These are phyloP conservation scores for Saitozyma sp. DNA, from an alignment of 768 basidiomycete species.

Conservation along the genomic window DNA sequence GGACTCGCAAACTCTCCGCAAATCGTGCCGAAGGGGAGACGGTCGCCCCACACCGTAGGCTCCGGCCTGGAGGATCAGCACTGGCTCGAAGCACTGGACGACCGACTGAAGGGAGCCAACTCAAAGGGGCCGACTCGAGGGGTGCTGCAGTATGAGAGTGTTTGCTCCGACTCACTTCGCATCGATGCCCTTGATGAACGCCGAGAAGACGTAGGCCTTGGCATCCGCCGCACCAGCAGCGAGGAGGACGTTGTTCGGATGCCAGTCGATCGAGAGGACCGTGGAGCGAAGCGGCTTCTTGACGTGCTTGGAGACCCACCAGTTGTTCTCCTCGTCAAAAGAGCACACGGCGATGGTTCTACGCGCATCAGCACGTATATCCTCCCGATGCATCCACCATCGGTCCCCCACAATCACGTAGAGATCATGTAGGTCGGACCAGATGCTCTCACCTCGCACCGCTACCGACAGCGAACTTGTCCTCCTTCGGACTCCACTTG, in stretches of 20 bases:
- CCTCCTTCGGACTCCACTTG: conserved; percentile 93
- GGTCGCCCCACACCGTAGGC: conserved; percentile 94
- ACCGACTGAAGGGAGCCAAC: no score
- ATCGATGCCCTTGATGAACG: conserved; percentile 97
- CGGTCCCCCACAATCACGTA: background rate
- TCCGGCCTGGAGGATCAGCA: conserved; percentile 63
- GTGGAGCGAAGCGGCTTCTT: conserved; percentile 98
- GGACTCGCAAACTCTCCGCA: conserved; percentile 90
- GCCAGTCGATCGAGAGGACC: conserved; percentile 93
- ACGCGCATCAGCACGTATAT: conserved; percentile 3
- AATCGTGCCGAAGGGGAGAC: conserved; percentile 94
- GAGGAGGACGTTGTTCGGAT: conserved; percentile 95
- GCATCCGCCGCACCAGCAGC: conserved; percentile 97
- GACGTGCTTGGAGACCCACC: conserved; percentile 96
- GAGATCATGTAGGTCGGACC: background rate
- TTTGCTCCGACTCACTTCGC: conserved; percentile 62
- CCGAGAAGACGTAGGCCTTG: conserved; percentile 96
- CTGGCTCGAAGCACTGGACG: no score
- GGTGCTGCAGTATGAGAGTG: no score
- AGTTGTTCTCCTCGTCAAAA: conserved; percentile 95
- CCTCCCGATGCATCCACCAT: background rate
- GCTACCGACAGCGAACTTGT: conserved; percentile 97
- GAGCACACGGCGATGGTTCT: conserved; percentile 95
- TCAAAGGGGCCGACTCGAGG: no score
- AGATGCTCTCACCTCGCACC: conserved; percentile 72